Conservation (phyloP, 257 asterid genomes). For the Lavandula angustifolia region DNA sequence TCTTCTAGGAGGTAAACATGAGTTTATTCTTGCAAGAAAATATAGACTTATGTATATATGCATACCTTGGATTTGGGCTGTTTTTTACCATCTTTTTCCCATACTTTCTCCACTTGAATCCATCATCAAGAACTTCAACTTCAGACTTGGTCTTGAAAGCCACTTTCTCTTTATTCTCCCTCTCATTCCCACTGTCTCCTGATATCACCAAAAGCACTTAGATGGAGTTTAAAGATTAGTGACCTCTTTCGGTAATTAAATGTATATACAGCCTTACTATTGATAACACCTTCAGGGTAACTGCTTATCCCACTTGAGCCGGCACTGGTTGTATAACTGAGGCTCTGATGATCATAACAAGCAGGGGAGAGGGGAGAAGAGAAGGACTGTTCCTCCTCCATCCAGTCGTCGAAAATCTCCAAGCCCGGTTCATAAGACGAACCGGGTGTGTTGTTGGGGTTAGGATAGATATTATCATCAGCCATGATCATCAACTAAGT, state of each 20-base stretch:
- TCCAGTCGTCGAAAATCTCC: conserved; percentile 57
- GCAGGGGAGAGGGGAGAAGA: conserved; percentile 40
- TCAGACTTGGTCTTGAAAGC: conserved; percentile 88
- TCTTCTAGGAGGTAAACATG: not conserved
- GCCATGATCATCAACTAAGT: conserved; percentile 40
- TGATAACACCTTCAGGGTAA: conserved; percentile 34
- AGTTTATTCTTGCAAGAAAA: not conserved
- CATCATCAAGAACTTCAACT: conserved; percentile 83
- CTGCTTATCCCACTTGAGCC: conserved; percentile 29
- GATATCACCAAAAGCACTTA: conserved; percentile 32
- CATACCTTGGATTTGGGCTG: conserved; percentile 90
- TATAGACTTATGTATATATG: not conserved
- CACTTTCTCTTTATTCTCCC: conserved; percentile 58
- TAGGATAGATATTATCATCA: conserved; percentile 31
- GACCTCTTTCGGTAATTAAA: not conserved
- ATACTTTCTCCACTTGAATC: conserved; percentile 95
- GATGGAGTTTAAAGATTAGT: not conserved
- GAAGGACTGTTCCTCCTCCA: conserved; percentile 44
- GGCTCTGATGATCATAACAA: conserved; percentile 34
- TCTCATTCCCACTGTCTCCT: conserved; percentile 51
- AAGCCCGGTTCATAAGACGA: conserved; percentile 36
- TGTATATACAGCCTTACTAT: conserved; percentile 39
- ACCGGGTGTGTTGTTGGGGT: conserved; percentile 29
- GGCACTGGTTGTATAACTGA: conserved; percentile 31
- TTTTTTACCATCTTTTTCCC: conserved; percentile 97